Evolutionary conservation across 148 eudicot genomes (phyloP).

Genomic region (Vaccinium myrtillus): DNA sequence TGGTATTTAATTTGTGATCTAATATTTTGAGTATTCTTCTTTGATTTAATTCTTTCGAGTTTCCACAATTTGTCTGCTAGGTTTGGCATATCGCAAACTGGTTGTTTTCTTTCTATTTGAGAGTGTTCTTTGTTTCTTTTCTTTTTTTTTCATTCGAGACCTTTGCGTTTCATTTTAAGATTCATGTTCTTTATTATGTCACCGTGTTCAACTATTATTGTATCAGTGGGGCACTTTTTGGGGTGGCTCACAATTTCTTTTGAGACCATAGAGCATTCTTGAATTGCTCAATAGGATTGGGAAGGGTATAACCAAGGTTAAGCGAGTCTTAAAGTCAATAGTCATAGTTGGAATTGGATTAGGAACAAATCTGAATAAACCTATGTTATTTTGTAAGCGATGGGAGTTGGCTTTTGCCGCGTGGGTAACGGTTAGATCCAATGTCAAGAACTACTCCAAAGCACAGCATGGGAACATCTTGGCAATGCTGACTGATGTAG

Average conservation of each 20-base stretch:
- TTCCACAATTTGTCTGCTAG: neutral
- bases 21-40: neutral
- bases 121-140: neutral
- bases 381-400: neutral
- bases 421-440: neutral
- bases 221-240: neutral
- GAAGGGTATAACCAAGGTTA: neutral
- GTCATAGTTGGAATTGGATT: constrained; percentile 3
- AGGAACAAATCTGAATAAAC: neutral
- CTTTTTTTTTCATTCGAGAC: neutral
- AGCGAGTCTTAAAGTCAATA: neutral
- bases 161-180: neutral
- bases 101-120: neutral
- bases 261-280: neutral
- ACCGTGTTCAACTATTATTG: neutral
- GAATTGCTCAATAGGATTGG: neutral
- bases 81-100: neutral
- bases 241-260: neutral
- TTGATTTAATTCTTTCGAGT: neutral
- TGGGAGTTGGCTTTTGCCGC: neutral
- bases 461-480: neutral
- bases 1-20: neutral
- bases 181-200: neutral
- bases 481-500: neutral
- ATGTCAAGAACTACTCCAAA: neutral